Conservation (phyloP, 495 filamentous ascomycete species). For the Hypoxylon intermedium region DNA sequence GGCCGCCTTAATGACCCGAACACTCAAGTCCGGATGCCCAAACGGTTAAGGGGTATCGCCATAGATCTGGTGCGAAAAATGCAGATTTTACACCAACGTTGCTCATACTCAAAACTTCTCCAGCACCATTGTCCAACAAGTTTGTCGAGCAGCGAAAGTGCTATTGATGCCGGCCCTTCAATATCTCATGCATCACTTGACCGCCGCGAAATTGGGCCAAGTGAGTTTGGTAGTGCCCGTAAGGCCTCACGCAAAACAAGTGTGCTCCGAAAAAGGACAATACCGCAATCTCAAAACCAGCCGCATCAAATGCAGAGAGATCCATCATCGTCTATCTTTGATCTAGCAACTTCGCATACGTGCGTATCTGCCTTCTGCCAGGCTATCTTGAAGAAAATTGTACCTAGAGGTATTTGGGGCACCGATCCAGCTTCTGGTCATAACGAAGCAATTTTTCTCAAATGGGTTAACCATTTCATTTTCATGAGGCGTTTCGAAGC, state of each 20-base stretch:
- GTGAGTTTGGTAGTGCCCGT: conserved; percentile 2
- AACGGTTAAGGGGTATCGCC: conserved; percentile 70
- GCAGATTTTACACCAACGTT: conserved; percentile 73
- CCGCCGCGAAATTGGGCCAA: conserved; percentile 11
- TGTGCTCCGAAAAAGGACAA: conserved; percentile 8
- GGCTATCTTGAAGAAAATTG: conserved; percentile 73
- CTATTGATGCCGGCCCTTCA: conserved; percentile 4
- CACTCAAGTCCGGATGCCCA: conserved; percentile 65
- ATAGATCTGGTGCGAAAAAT: conserved; percentile 69
- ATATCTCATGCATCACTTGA: conserved; percentile 33
- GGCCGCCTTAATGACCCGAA: conserved; percentile 30
- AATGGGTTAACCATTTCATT: conserved; percentile 77
- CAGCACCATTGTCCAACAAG: conserved; percentile 79
- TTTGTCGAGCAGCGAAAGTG: neutral
- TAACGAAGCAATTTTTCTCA: conserved; percentile 68
- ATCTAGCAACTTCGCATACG: conserved; percentile 72
- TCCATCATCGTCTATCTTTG: conserved; percentile 57
- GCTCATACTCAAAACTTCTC: conserved; percentile 77
- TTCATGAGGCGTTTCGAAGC: conserved; percentile 80
- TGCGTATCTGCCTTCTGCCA: conserved; percentile 89
- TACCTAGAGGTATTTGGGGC: conserved; percentile 82
- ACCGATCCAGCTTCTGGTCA: conserved; percentile 53
- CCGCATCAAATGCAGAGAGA: conserved; percentile 6
- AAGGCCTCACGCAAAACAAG: conserved; percentile 18
- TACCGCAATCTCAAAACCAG: conserved; percentile 23